phyloP scores from a whole-genome alignment of 2,329 filamentous ascomycete species.

The Ascochyta viciae-villosae region DNA sequence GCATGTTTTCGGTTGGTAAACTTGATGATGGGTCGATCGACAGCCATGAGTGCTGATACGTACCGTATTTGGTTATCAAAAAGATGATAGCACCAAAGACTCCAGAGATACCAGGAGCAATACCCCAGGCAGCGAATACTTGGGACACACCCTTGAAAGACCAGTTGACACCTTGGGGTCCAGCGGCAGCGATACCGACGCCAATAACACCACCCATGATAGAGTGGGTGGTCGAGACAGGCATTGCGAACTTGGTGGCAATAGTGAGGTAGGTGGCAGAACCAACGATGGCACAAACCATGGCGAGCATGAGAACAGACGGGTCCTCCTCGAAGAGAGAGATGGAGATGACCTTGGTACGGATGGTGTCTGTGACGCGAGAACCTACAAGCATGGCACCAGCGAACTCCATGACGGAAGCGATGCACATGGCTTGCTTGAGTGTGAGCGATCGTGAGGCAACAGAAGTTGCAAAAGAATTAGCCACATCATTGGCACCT shows the following conservation, averaged over 20 bases:
- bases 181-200: constrained; percentile 60
- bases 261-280: constrained; percentile 61
- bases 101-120: constrained; percentile 64
- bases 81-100: constrained; percentile 63
- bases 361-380: constrained; percentile 56
- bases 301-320: constrained; percentile 59
- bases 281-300: constrained; percentile 62
- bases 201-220: constrained; percentile 53
- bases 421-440: constrained; percentile 56
- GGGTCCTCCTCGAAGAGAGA: constrained; percentile 55
- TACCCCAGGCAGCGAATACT: constrained; percentile 67
- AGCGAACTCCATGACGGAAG: constrained; percentile 54
- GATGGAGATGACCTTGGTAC: constrained; percentile 56
- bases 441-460: constrained; percentile 57
- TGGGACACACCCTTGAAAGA: constrained; percentile 62
- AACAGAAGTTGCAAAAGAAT: constrained; percentile 58
- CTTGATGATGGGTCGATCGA: too few species aligned
- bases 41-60: too few species aligned
- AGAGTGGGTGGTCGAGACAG: constrained; percentile 63
- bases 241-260: constrained; percentile 60
- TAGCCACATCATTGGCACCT: constrained; percentile 61
- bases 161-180: constrained; percentile 62
- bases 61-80: constrained; percentile 61
- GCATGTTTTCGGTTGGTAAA: too few species aligned
- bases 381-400: constrained; percentile 53